These are phyloP conservation scores for Skeletonema grethae DNA, from an alignment of 108 stramenopile species.

Conservation along the genomic window DNA sequence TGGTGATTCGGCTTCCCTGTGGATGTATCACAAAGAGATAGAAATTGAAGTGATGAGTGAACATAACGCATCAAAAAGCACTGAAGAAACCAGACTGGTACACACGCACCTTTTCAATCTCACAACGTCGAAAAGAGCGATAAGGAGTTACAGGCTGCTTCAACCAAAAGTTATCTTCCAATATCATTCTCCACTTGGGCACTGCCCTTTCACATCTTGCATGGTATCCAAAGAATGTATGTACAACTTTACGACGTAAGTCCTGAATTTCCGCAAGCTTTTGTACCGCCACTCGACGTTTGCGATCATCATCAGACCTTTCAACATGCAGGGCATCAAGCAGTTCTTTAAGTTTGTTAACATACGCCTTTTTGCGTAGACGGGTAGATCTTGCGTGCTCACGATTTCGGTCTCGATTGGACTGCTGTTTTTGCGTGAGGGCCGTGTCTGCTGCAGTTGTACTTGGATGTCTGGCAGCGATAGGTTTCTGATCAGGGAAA, in stretches of 20 bases:
- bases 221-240: slow-evolving; percentile 71
- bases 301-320: slow-evolving; percentile 77
- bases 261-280: slow-evolving; percentile 76
- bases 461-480: neutral
- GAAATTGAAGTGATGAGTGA: slow-evolving; percentile 17
- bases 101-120: slow-evolving; percentile 74
- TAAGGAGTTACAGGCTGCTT: slow-evolving; percentile 90
- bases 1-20: slow-evolving; percentile 79
- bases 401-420: slow-evolving; percentile 89
- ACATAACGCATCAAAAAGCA: slow-evolving; percentile 3
- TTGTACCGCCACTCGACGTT: slow-evolving; percentile 82
- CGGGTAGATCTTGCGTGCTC: slow-evolving; percentile 95
- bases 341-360: slow-evolving; percentile 89
- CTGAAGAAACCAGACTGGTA: neutral
- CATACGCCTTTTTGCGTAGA: slow-evolving; percentile 94
- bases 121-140: slow-evolving; percentile 77
- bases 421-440: slow-evolving; percentile 68
- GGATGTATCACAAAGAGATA: slow-evolving; percentile 21
- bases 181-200: slow-evolving; percentile 71
- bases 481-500: neutral
- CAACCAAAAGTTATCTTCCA: slow-evolving; percentile 80
- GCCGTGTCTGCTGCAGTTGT: slow-evolving; percentile 26
- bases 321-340: slow-evolving; percentile 84
- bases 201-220: slow-evolving; percentile 61
- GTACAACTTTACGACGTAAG: slow-evolving; percentile 70